phyloP scores from a whole-genome alignment of 2,329 filamentous ascomycete species.

The Calonectria henricotiae region DNA sequence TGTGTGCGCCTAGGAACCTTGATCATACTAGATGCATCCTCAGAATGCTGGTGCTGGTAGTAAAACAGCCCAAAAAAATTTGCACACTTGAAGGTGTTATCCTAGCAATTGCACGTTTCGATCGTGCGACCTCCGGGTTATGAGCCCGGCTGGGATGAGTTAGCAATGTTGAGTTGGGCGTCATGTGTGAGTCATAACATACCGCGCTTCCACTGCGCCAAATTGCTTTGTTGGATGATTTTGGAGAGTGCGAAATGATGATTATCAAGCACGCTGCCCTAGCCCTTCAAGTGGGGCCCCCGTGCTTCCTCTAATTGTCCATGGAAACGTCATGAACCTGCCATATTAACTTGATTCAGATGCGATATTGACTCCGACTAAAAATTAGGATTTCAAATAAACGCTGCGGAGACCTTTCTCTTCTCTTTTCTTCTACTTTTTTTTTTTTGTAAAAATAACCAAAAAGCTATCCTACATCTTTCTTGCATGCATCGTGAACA shows the following conservation, averaged over 20 bases:
- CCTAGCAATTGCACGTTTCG: slow-evolving; percentile 26
- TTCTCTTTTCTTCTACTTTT: too few species aligned
- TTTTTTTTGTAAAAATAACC: too few species aligned
- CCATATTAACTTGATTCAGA: too few species aligned
- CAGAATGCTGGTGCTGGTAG: too few species aligned
- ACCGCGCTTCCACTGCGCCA: slow-evolving; percentile 25
- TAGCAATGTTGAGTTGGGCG: neutral
- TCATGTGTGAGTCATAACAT: neutral
- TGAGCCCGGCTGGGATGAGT: slow-evolving; percentile 15
- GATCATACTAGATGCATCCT: too few species aligned
- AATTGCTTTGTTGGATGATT: slow-evolving; percentile 21
- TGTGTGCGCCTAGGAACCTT: too few species aligned
- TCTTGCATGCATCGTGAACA: too few species aligned
- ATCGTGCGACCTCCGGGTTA: slow-evolving; percentile 26
- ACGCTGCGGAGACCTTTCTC: too few species aligned
- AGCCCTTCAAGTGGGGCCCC: neutral
- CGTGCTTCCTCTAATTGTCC: neutral
- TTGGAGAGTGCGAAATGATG: too few species aligned
- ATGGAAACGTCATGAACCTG: neutral
- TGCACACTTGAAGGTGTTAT: neutral
- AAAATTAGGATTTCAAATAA: too few species aligned
- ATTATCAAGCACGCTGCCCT: neutral
- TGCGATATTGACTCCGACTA: too few species aligned
- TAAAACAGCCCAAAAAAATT: neutral
- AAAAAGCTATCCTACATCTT: too few species aligned